Percentiles rank a stretch among this genome's conserved stretches.
These are phyloP conservation scores for Herpotrichia juniperi DNA, from an alignment of 2,329 filamentous ascomycete genomes.

Conservation along the genomic window DNA sequence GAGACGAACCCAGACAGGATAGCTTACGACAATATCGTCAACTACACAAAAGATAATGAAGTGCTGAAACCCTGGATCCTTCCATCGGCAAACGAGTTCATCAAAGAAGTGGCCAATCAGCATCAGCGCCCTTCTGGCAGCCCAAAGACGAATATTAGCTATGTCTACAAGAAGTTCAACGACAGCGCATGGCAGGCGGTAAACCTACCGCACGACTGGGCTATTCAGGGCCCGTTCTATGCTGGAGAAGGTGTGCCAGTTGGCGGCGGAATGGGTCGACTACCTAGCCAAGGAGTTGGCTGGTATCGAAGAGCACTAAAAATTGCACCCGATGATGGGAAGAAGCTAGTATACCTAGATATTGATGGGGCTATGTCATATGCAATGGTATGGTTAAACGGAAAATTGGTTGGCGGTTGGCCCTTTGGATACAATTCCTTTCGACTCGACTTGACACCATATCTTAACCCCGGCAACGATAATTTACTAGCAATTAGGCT, in stretches of 20 bases:
- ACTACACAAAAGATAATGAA: constrained; percentile 7
- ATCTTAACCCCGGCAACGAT: constrained; percentile 40
- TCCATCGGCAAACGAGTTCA: constrained; percentile 51
- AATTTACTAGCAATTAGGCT: constrained; percentile 58
- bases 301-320: constrained; percentile 58
- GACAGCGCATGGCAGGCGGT: constrained; percentile 52
- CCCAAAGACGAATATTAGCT: constrained; percentile 39
- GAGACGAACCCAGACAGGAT: constrained; percentile 46
- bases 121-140: constrained; percentile 39
- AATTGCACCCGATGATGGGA: constrained; percentile 30
- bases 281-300: constrained; percentile 60
- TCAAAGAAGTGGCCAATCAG: constrained; percentile 32
- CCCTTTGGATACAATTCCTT: constrained; percentile 60
- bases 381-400: constrained; percentile 60
- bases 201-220: constrained; percentile 58
- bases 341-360: constrained; percentile 54
- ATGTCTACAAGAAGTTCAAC: constrained; percentile 44
- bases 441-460: constrained; percentile 57
- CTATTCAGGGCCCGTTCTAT: constrained; percentile 54
- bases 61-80: constrained; percentile 52
- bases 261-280: constrained; percentile 49
- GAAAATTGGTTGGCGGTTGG: constrained; percentile 58
- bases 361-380: constrained; percentile 61
- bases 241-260: constrained; percentile 29
- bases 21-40: constrained; percentile 29